Conservation (phyloP, 2,329 filamentous ascomycete genomes). For the Fusarium fracticaudum region DNA sequence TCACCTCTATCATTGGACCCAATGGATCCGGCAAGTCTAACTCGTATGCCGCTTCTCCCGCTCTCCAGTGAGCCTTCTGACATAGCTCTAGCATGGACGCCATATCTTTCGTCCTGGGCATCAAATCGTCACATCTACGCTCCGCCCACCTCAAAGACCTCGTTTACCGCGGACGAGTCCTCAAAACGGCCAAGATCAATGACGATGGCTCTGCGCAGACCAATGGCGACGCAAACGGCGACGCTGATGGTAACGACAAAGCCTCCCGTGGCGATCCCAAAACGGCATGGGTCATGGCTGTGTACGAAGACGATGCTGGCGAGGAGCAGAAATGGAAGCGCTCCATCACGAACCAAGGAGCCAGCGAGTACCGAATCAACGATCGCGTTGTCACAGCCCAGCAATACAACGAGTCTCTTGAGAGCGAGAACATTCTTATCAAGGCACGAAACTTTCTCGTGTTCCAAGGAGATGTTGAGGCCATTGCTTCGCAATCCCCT, state of each 20-base stretch:
- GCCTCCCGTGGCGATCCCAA: slow-evolving; percentile 85
- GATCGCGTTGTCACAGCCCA: slow-evolving; percentile 87
- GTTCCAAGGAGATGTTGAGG: slow-evolving; percentile 97
- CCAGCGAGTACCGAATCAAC: slow-evolving; percentile 97
- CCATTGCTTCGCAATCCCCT: slow-evolving; percentile 93
- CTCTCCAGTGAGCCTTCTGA: slow-evolving; percentile 2
- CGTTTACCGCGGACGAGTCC: slow-evolving; percentile 92
- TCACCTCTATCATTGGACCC: slow-evolving; percentile 98
- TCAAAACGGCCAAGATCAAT: slow-evolving; percentile 92
- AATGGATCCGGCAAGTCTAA: slow-evolving; percentile 99
- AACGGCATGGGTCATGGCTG: slow-evolving; percentile 98
- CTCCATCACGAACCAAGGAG: slow-evolving; percentile 86
- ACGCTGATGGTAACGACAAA: slow-evolving; percentile 68
- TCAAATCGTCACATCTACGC: slow-evolving; percentile 97
- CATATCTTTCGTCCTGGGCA: slow-evolving; percentile 97
- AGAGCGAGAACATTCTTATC: slow-evolving; percentile 95
- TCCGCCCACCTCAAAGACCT: slow-evolving; percentile 94
- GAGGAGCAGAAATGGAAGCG: slow-evolving; percentile 97
- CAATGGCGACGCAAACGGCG: slow-evolving; percentile 70
- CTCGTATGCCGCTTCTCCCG: slow-evolving; percentile 68
- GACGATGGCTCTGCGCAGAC: slow-evolving; percentile 81
- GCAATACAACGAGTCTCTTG: slow-evolving; percentile 92
- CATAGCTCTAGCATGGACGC: slow-evolving; percentile 83
- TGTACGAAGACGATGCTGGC: slow-evolving; percentile 96
- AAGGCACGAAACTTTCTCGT: slow-evolving; percentile 98